These are phyloP conservation scores for Teunomyces panamensis DNA, from an alignment of 805 yeast species.

Conservation along the genomic window DNA sequence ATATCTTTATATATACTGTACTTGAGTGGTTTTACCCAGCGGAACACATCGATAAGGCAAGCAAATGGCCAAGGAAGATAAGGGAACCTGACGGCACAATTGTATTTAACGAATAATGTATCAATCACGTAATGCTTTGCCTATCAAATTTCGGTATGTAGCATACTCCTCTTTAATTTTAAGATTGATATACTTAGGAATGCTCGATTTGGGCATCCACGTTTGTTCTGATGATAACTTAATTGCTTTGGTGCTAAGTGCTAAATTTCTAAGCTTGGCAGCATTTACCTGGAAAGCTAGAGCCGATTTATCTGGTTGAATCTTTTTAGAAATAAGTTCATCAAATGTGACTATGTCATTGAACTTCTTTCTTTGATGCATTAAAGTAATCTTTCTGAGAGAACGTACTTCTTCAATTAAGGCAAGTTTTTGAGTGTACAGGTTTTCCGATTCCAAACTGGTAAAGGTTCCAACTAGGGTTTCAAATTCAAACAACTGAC, in stretches of 20 bases:
- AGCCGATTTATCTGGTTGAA: background rate
- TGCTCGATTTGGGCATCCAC: constrained; percentile 13
- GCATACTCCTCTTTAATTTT: constrained; percentile 15
- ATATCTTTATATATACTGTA: constrained; percentile 58
- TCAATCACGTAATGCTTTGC: background rate
- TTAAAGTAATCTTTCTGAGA: constrained; percentile 32
- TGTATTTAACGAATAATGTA: background rate
- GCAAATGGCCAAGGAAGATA: constrained; percentile 67
- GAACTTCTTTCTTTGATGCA: background rate
- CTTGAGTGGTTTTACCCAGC: constrained; percentile 73
- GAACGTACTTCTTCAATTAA: constrained; percentile 45
- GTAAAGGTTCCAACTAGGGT: constrained; percentile 26
- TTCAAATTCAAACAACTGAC: constrained; percentile 11
- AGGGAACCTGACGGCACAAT: background rate
- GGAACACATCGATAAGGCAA: constrained; percentile 64
- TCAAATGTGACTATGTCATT: background rate
- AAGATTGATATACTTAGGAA: constrained; percentile 18
- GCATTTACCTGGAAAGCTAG: background rate
- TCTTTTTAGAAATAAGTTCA: background rate
- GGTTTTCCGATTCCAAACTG: constrained; percentile 30
- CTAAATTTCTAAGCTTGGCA: constrained; percentile 7
- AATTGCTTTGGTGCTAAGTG: constrained; percentile 11
- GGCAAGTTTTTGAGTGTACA: constrained; percentile 29
- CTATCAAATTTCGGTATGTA: background rate
- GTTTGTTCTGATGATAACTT: constrained; percentile 3